Evolutionary conservation across 1,284 basidiomycete species (phyloP).

Genomic region (Apiotrichum veenhuisii): DNA sequence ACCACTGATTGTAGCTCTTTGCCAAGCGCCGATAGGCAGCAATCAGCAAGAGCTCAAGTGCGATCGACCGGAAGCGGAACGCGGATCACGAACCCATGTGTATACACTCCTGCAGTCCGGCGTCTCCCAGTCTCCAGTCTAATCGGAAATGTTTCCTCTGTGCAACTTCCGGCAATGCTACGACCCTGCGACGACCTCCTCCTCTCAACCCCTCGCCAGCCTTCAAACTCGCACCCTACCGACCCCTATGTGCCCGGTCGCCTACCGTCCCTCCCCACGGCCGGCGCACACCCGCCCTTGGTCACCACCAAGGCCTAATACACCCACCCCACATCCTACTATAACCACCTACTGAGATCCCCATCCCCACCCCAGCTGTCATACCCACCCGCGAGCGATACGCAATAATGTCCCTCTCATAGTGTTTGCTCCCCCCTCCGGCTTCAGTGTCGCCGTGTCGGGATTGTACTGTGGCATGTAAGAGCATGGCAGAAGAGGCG

Average conservation of each 20-base stretch:
- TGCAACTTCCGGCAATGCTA: too few relatives aligned
- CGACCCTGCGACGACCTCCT: too few relatives aligned
- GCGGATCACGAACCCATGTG: not conserved
- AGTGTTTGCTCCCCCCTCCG: not conserved
- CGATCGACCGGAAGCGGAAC: not conserved
- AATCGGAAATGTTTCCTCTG: too few relatives aligned
- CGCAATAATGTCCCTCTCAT: not conserved
- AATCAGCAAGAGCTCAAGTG: not conserved
- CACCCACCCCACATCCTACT: not conserved
- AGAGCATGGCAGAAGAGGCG: conserved; percentile 4
- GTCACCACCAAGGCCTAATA: too few relatives aligned
- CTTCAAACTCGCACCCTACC: too few relatives aligned
- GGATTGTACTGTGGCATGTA: conserved; percentile 16
- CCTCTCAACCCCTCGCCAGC: too few relatives aligned
- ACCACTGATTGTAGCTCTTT: conserved; percentile 4
- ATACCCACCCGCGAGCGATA: not conserved
- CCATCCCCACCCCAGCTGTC: not conserved
- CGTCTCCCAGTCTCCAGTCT: not conserved
- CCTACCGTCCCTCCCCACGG: too few relatives aligned
- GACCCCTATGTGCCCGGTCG: too few relatives aligned
- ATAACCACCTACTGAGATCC: not conserved
- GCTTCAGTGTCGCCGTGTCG: conserved; percentile 3
- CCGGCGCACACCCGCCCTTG: too few relatives aligned
- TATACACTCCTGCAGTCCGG: not conserved
- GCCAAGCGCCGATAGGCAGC: conserved; percentile 11